Evolutionary conservation across 805 yeast genomes (phyloP), one percentile per base, ranked within the genome.

Genomic region (Lipomyces sp.): DNA sequence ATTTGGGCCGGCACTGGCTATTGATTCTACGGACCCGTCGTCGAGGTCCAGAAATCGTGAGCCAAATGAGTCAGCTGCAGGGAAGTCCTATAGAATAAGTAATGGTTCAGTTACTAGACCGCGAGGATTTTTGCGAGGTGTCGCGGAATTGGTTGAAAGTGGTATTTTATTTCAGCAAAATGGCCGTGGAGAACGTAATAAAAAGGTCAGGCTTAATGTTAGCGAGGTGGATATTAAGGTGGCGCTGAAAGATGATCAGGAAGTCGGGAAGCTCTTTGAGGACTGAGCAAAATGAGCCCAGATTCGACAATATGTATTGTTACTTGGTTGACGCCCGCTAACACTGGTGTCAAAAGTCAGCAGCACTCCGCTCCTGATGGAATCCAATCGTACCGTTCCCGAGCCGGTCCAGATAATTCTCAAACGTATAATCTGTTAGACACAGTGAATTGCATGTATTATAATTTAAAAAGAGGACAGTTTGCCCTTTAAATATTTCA

Each of bases 151-250:
- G 63, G 85, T 86, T 13, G 97, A 92, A 64, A 86, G 87, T 55
- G 98, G 98, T 0, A 79, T 94, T 4, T 69, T 95, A 1, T 79
- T 86, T 2, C 88, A 86, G 72, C 96, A 90, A 74, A 84, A 84
- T 57, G 79, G 85, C 65, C 84, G 83, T 59, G 87, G 92, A 34
- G 96, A 90, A 73, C 81, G 97, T 60, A 79, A 85, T 63, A 82
- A 87, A 32, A 77, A 87, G 64, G 78, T 94, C 0, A 84, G 89
- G 61, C 79, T 95, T 66, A 86, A 85, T 70, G 80, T 91, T 0
- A 85, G 93, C 2, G 88, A 86, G 58, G 94, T 88, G 65, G 96
- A 90, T 66, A 81, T 92, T 1, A 74, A 82, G 30, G 80, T 82
- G 45, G 88, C 87, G 15, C 80, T 93, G 34, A 32, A 57, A 30